phyloP scores from a whole-genome alignment of 768 basidiomycete genomes.

The Amanita molliuscula region DNA sequence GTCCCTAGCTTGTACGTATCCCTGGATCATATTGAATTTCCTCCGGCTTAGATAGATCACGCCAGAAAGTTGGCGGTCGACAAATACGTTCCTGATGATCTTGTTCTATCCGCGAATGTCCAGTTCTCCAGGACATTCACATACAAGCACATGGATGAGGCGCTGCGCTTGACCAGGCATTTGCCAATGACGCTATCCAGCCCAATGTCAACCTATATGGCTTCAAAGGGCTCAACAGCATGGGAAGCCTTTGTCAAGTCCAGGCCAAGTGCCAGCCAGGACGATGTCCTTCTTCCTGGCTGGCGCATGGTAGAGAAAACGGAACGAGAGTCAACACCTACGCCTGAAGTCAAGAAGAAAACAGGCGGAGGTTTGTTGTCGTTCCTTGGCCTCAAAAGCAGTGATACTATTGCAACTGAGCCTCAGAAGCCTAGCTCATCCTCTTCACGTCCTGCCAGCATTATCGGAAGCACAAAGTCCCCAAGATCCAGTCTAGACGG shows the following conservation, averaged over 20 bases:
- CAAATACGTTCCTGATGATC: conserved; percentile 38
- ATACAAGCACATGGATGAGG: conserved; percentile 47
- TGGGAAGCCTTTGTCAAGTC: conserved; percentile 67
- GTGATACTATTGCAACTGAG: conserved; percentile 9
- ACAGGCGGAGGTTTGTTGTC: conserved; percentile 51
- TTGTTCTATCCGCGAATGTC: conserved; percentile 36
- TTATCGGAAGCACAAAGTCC: conserved; percentile 8
- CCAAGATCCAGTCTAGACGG: conserved; percentile 10
- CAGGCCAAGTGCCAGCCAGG: conserved; percentile 33
- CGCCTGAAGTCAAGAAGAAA: conserved; percentile 41
- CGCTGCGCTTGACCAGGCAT: conserved; percentile 57
- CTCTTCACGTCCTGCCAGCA: conserved; percentile 4
- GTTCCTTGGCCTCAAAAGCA: conserved; percentile 47
- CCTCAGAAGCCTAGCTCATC: conserved; percentile 11
- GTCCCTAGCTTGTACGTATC: conserved; percentile 52
- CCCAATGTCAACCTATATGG: conserved; percentile 60
- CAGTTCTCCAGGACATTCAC: conserved; percentile 47
- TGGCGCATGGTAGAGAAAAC: conserved; percentile 64
- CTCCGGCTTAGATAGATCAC: not conserved
- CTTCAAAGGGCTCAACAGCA: conserved; percentile 62
- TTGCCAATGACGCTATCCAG: conserved; percentile 41
- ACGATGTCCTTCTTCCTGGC: conserved; percentile 55
- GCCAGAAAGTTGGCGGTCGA: conserved; percentile 29
- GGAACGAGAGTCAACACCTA: conserved; percentile 19
- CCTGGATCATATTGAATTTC: not conserved